Conservation (phyloP, 768 basidiomycete species). For the Vararia minispora region DNA sequence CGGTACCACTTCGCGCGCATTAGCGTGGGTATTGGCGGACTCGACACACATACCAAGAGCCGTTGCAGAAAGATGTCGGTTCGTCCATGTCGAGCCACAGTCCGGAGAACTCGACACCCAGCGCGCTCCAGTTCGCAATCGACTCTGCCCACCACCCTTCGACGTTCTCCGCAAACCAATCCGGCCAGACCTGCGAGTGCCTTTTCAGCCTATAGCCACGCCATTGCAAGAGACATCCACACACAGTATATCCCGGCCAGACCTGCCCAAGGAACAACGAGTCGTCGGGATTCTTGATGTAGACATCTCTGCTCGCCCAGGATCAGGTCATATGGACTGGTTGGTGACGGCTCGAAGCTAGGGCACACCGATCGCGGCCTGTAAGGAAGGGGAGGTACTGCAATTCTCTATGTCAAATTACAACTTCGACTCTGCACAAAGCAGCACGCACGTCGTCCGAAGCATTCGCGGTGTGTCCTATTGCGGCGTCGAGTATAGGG, state of each 20-base stretch:
- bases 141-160: conserved; percentile 49
- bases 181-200: conserved; percentile 50
- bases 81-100: conserved; percentile 66
- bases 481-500: conserved; percentile 24
- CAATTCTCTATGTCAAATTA: too few relatives aligned
- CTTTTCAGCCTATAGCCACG: too few relatives aligned
- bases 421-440: too few relatives aligned
- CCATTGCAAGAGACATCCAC: too few relatives aligned
- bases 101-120: conserved; percentile 43
- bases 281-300: conserved; percentile 65
- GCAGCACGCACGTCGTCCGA: too few relatives aligned
- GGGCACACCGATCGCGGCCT: too few relatives aligned
- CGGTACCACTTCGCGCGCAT: conserved; percentile 38
- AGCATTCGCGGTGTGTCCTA: conserved; percentile 36
- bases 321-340: too few relatives aligned
- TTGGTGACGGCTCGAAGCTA: too few relatives aligned
- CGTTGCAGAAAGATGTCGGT: conserved; percentile 47
- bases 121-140: conserved; percentile 37
- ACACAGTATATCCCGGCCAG: conserved; percentile 62
- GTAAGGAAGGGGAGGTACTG: too few relatives aligned
- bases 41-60: conserved; percentile 37
- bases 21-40: background rate
- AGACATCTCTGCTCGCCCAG: conserved; percentile 53
- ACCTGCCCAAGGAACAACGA: conserved; percentile 63
- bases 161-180: conserved; percentile 44